Base-by-base conservation (phyloP, 495 filamentous ascomycete genomes). In the Margaritispora aquatica region DNA sequence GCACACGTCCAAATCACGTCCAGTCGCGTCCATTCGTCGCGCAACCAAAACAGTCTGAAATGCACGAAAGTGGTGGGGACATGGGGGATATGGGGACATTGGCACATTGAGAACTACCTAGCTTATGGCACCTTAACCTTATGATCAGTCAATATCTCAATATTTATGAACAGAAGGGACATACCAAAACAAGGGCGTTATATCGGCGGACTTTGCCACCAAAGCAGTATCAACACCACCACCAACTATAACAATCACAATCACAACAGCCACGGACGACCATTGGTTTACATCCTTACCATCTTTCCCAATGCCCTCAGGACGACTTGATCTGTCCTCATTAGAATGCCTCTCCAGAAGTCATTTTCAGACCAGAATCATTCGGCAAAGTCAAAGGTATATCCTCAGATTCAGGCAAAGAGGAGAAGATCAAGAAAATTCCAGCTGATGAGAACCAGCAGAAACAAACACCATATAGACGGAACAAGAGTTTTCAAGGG, bases 281-380 rank as follows among this genome's bases (percentile, higher is more conserved):
- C 29, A 5, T 34, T 44, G 38, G 3, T 44, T n/a, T 3, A n/a
- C 38, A 44, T 44, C 17, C 4, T 44, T 44, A n/a, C 38, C 38
- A 9, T 15, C 19, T 44, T 17, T 44, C 8, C 38, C 38, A 44
- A 44, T 44, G 38, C 38, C 15, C 38, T 17, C 38, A 34, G 29
- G 29, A 34, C 29, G 13, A 34, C 5, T 3, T 44, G 19, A n/a
- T n/a, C 38, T 10, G 38, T 44, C 38, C 17, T 44, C 19, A 17
- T 24, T 26, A 50, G 24, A 26, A 77, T 80, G 77, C 75, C 76
- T 57, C 72, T 80, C 54, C 71, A 77, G 57, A 80, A 80, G 61
- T 80, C 79, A 1, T 76, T 75, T 58, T 80, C 79, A 10, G 77
- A 80, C 36, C 71, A 74, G 57, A 73, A 72, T 59, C 65, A 66